Evolutionary conservation across 345 rosid species (phyloP).

Genomic region (Salix brachista): DNA sequence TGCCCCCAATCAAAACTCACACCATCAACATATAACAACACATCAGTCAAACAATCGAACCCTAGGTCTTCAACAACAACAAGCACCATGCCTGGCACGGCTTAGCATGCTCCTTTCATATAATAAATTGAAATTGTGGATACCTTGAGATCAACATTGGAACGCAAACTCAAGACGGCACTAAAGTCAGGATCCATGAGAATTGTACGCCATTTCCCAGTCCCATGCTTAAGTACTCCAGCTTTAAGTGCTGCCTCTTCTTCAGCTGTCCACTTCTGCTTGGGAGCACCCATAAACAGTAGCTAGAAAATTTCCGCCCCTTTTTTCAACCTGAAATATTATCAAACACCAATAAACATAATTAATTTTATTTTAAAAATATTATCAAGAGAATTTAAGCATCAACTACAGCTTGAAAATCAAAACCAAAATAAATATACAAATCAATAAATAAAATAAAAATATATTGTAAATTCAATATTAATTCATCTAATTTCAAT

Average conservation of each 20-base stretch:
- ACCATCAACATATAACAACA: too few species aligned
- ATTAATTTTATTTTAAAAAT: too few species aligned
- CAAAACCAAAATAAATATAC: too few species aligned
- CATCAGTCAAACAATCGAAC: too few species aligned
- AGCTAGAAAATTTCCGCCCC: not conserved
- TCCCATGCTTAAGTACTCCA: conserved; percentile 34
- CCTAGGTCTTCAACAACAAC: too few species aligned
- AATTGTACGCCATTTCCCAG: conserved; percentile 35
- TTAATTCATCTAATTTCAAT: too few species aligned
- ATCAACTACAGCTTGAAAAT: too few species aligned
- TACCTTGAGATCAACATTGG: conserved; percentile 37
- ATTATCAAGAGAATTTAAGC: too few species aligned
- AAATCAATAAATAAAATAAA: too few species aligned
- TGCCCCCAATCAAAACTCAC: not conserved
- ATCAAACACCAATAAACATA: too few species aligned
- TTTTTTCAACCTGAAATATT: too few species aligned
- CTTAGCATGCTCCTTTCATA: too few species aligned
- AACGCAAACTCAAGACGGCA: conserved; percentile 18
- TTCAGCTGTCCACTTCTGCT: conserved; percentile 39
- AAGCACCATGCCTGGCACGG: not conserved
- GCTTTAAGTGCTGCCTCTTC: conserved; percentile 39
- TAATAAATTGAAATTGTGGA: not conserved
- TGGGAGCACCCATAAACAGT: conserved; percentile 30
- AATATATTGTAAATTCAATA: not conserved
- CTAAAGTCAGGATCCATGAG: conserved; percentile 32